These are phyloP conservation scores for Nannochloris sp. DNA, from an alignment of 139 green algal species.

Conservation along the genomic window DNA sequence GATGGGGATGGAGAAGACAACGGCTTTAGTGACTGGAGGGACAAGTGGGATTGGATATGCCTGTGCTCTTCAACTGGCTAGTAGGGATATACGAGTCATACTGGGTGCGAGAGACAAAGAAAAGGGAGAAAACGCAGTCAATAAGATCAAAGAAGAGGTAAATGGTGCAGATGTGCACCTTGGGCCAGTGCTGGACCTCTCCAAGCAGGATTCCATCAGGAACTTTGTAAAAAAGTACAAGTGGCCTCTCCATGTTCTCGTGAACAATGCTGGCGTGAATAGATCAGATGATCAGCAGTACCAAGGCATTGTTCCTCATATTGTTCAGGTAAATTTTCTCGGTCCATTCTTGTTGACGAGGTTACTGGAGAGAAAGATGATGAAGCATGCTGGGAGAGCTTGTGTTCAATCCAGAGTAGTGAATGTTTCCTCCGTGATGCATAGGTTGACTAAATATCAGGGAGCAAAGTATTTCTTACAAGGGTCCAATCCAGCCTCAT, in stretches of 20 bases:
- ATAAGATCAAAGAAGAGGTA: slow-evolving; percentile 18
- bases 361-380: slow-evolving; percentile 35
- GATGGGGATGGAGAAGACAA: not conserved
- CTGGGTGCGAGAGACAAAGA: slow-evolving; percentile 28
- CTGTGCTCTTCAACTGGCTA: slow-evolving; percentile 25
- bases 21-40: slow-evolving; percentile 26
- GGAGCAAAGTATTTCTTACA: slow-evolving; percentile 24
- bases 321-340: slow-evolving; percentile 25
- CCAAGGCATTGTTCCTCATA: slow-evolving; percentile 15
- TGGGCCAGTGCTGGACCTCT: slow-evolving; percentile 27
- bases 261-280: slow-evolving; percentile 41
- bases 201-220: slow-evolving; percentile 15
- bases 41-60: slow-evolving; percentile 37
- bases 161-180: slow-evolving; percentile 21
- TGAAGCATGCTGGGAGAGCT: slow-evolving; percentile 10
- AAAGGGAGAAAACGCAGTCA: slow-evolving; percentile 9
- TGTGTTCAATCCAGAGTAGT: slow-evolving; percentile 30
- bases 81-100: slow-evolving; percentile 19
- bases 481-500: not conserved
- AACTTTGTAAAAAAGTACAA: slow-evolving; percentile 27
- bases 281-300: slow-evolving; percentile 5
- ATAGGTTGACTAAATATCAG: slow-evolving; percentile 24
- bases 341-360: slow-evolving; percentile 61
- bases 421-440: slow-evolving; percentile 39
- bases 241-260: slow-evolving; percentile 15